Base-by-base conservation (phyloP, 2,329 filamentous ascomycete species). In the Alternaria rosae region DNA sequence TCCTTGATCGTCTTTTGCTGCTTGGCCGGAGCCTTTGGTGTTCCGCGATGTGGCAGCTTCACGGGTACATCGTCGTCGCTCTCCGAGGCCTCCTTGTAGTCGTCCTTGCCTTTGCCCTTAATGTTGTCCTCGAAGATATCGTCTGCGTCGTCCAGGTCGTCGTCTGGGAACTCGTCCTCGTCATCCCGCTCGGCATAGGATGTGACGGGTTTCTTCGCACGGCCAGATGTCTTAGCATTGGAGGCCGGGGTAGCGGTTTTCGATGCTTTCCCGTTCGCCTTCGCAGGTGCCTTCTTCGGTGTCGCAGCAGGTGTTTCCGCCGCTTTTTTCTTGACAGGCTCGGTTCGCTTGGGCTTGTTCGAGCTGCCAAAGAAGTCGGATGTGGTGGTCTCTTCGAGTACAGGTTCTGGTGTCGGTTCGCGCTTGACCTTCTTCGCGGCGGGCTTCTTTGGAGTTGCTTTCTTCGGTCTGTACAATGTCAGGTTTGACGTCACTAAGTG, bases 81-180 rank as follows among this genome's bases (percentile, higher is more conserved):
- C 10, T 70, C 70, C 74, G 56, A 64, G 8, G 54, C 64, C 50
- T 92, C 89, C 30, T 93, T 90, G 57, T 95, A 92, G 48, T 89
- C 91, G 45, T 84, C 85, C 61, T 87, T 92, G 59, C 86, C 88
- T 45, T 86, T 82, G 50, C 86, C 86, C 74, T 89, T 91, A 32
- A 85, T 86, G 66, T 92, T 89, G 5, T 91, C 89, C 13, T 90
- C 91, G 78, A 94, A 94, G 20, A 97, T 93, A 70, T 97, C 94
- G 67, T 93, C 91, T n/a, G 87, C 91, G 4, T 80, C 85, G 45
- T 87, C 89, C 45, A 79, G 74, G 50, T 82, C 80, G 52, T 81
- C 74, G 44, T 82, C 77, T 6, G 75, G 70, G 65, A 78, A 79
- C 25, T 78, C 74, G 17, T 92, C 88, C 7, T 86, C 85, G 32